These are phyloP conservation scores for Sarocladium kiliense DNA, from an alignment of 2,329 filamentous ascomycete species.

Conservation along the genomic window DNA sequence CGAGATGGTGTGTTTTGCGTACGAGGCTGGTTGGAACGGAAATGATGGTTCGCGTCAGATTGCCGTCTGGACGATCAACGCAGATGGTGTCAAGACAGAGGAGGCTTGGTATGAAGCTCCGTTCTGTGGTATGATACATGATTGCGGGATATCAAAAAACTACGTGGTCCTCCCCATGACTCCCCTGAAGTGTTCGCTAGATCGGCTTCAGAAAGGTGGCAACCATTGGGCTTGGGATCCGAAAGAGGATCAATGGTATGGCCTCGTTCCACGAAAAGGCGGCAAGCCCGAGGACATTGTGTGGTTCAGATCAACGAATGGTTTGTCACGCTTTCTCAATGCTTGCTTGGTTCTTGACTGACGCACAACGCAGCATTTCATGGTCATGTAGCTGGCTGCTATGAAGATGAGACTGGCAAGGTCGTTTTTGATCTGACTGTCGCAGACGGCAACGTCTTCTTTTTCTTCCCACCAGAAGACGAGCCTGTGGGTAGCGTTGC, in stretches of 20 bases:
- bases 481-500: slow-evolving; percentile 12
- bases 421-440: slow-evolving; percentile 39
- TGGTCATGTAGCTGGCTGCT: slow-evolving; percentile 29
- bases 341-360: neutral
- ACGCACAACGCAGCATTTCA: slow-evolving; percentile 29
- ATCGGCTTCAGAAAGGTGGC: slow-evolving; percentile 37
- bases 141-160: slow-evolving; percentile 1
- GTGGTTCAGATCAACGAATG: slow-evolving; percentile 47
- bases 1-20: slow-evolving; percentile 35
- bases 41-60: neutral
- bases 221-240: slow-evolving; percentile 50
- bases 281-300: slow-evolving; percentile 46
- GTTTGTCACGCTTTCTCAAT: slow-evolving; percentile 24
- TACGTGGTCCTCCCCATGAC: slow-evolving; percentile 2
- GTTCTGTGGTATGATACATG: neutral
- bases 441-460: slow-evolving; percentile 37
- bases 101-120: neutral
- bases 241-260: slow-evolving; percentile 50
- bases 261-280: slow-evolving; percentile 43
- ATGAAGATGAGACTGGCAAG: slow-evolving; percentile 35
- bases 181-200: slow-evolving; percentile 17
- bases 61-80: neutral
- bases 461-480: slow-evolving; percentile 36
- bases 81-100: neutral
- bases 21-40: slow-evolving; percentile 34